phyloP scores from a whole-genome alignment of 2,329 filamentous ascomycete species.

The Colletotrichum sp. region DNA sequence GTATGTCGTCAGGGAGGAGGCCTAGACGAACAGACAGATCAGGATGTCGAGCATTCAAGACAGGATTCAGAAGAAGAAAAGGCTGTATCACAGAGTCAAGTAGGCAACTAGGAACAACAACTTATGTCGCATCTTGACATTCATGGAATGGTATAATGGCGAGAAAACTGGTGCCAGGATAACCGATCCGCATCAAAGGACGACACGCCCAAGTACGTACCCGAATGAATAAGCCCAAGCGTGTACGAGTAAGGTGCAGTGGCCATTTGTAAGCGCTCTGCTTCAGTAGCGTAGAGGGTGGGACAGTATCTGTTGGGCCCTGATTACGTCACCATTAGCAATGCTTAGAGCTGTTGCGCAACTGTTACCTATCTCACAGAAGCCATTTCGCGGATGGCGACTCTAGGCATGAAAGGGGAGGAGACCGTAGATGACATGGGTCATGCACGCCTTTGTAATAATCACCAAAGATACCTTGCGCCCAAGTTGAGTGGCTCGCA shows the following conservation, averaged over 20 bases:
- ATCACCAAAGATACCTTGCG: neutral
- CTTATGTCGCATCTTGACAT: neutral
- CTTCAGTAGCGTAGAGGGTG: neutral
- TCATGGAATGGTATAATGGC: neutral
- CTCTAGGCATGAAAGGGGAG: neutral
- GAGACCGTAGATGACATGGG: neutral
- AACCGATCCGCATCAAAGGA: neutral
- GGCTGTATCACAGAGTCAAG: neutral
- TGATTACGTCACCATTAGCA: conserved; percentile 40
- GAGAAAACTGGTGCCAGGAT: neutral
- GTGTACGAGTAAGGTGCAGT: neutral
- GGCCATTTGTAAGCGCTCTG: conserved; percentile 16
- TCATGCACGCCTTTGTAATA: neutral
- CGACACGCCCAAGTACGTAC: neutral
- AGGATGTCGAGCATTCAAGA: neutral
- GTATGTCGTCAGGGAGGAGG: neutral
- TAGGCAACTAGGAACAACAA: neutral
- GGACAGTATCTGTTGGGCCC: neutral
- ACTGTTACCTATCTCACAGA: neutral
- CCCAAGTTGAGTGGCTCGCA: neutral
- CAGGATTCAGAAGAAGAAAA: neutral
- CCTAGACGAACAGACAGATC: neutral
- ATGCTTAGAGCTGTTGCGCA: conserved; percentile 21
- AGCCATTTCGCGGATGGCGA: neutral
- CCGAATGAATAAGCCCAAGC: neutral